Conservation (phyloP, 768 basidiomycete genomes). For the Boletus reticuloceps region DNA sequence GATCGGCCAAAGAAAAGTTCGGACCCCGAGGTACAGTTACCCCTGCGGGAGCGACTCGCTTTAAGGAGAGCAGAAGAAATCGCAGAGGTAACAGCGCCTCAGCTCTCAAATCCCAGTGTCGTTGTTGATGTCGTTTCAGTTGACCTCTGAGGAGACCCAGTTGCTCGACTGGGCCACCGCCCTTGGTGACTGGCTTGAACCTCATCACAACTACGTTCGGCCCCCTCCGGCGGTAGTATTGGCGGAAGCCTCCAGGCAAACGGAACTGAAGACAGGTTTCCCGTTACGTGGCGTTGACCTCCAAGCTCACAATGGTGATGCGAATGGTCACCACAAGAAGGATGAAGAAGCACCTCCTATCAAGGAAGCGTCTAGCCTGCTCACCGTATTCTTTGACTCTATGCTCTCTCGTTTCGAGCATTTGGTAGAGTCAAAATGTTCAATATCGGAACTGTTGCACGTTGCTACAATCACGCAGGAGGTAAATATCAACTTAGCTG, state of each 20-base stretch:
- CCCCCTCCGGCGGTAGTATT: slow-evolving; percentile 68
- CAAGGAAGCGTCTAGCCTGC: slow-evolving; percentile 54
- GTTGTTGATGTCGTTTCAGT: slow-evolving; percentile 36
- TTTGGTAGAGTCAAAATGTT: slow-evolving; percentile 35
- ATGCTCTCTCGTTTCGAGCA: slow-evolving; percentile 53
- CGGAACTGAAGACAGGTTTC: slow-evolving; percentile 66
- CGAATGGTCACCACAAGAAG: slow-evolving; percentile 53
- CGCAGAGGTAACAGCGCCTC: slow-evolving; percentile 43
- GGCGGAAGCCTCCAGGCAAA: slow-evolving; percentile 72
- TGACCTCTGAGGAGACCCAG: slow-evolving; percentile 60
- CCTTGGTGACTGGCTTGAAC: slow-evolving; percentile 73
- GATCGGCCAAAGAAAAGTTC: slow-evolving; percentile 70
- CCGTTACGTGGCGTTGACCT: slow-evolving; percentile 64
- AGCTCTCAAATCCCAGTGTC: not conserved
- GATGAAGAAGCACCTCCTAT: slow-evolving; percentile 70
- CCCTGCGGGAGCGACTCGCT: slow-evolving; percentile 58
- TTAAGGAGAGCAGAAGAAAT: slow-evolving; percentile 49
- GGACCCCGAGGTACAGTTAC: slow-evolving; percentile 46
- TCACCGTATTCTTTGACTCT: slow-evolving; percentile 60
- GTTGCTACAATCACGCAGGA: slow-evolving; percentile 74
- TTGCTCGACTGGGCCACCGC: slow-evolving; percentile 60
- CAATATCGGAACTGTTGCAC: slow-evolving; percentile 63
- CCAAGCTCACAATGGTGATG: slow-evolving; percentile 30
- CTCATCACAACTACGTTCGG: slow-evolving; percentile 70
- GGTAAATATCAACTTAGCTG: slow-evolving; percentile 33